These are phyloP conservation scores for Termitomyces sp. DNA, from an alignment of 768 basidiomycete genomes.

Conservation along the genomic window DNA sequence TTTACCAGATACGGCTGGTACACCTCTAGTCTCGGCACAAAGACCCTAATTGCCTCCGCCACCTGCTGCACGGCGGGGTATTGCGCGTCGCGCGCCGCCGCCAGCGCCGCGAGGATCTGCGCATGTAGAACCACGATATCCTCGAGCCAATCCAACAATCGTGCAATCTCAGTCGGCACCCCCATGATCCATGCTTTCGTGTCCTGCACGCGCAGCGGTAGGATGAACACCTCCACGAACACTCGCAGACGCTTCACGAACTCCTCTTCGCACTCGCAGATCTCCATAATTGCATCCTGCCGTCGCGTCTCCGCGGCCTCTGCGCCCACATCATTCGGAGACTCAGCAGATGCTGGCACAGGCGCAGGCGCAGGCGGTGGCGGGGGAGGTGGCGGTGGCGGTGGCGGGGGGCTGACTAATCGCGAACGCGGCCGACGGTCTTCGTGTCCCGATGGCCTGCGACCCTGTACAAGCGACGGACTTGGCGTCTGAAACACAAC, in stretches of 20 bases:
- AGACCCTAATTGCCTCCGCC: slow-evolving; percentile 52
- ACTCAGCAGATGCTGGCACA: background rate
- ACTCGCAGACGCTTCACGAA: slow-evolving; percentile 64
- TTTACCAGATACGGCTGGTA: slow-evolving; percentile 85
- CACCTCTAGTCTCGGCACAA: slow-evolving; percentile 67
- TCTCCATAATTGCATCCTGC: slow-evolving; percentile 44
- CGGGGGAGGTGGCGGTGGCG: background rate
- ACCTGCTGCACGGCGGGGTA: slow-evolving; percentile 44
- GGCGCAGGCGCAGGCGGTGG: background rate
- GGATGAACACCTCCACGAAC: slow-evolving; percentile 68
- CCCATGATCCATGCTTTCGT: slow-evolving; percentile 76
- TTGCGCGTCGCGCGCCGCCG: slow-evolving; percentile 33
- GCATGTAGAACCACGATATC: slow-evolving; percentile 78
- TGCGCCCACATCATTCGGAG: background rate
- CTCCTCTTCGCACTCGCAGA: slow-evolving; percentile 60
- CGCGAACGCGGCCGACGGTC: slow-evolving; percentile 11
- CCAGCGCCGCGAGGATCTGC: slow-evolving; percentile 41
- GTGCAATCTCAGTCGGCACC: slow-evolving; percentile 63
- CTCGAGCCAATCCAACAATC: slow-evolving; percentile 84
- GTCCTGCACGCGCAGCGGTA: slow-evolving; percentile 70
- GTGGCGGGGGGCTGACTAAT: background rate
- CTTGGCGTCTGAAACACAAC: background rate
- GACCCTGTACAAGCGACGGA: background rate
- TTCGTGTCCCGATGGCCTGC: background rate
- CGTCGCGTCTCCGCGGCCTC: slow-evolving; percentile 7